These are phyloP conservation scores for Casuarina cunninghamiana DNA, from an alignment of 306 rosid species.

Conservation along the genomic window DNA sequence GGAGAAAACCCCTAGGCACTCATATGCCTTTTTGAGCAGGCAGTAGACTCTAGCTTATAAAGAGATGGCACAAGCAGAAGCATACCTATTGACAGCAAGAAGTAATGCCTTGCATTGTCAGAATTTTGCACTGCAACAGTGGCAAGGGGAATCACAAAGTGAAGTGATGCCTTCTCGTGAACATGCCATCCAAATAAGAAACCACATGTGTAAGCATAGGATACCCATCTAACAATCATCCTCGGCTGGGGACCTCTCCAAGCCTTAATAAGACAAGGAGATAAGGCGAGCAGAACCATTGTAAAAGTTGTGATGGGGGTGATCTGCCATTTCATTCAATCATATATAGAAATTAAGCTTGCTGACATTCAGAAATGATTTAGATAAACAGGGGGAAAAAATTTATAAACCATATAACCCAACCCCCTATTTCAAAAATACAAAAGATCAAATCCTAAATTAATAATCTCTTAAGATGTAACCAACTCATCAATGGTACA, in stretches of 20 bases:
- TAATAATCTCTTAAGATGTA: neutral
- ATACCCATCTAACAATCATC: constrained; percentile 77
- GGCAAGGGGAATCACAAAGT: constrained; percentile 86
- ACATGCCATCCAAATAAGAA: constrained; percentile 98
- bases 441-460: neutral
- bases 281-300: constrained; percentile 77
- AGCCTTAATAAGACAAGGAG: constrained; percentile 85
- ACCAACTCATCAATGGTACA: neutral
- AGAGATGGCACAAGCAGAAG: constrained; percentile 22
- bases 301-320: constrained; percentile 63
- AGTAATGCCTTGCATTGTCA: constrained; percentile 80
- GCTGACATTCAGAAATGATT: neutral
- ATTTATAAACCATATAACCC: neutral
- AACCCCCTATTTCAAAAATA: neutral
- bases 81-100: constrained; percentile 77
- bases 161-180: constrained; percentile 95
- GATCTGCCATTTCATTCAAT: constrained; percentile 56
- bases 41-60: neutral
- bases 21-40: neutral
- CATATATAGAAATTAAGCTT: constrained; percentile 24
- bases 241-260: constrained; percentile 77
- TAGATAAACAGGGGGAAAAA: neutral
- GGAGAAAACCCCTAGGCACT: neutral
- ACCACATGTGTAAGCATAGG: constrained; percentile 90
- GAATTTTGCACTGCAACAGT: constrained; percentile 57